Base-by-base conservation (phyloP, 768 basidiomycete genomes). In the Mycena olivaceomarginata region DNA sequence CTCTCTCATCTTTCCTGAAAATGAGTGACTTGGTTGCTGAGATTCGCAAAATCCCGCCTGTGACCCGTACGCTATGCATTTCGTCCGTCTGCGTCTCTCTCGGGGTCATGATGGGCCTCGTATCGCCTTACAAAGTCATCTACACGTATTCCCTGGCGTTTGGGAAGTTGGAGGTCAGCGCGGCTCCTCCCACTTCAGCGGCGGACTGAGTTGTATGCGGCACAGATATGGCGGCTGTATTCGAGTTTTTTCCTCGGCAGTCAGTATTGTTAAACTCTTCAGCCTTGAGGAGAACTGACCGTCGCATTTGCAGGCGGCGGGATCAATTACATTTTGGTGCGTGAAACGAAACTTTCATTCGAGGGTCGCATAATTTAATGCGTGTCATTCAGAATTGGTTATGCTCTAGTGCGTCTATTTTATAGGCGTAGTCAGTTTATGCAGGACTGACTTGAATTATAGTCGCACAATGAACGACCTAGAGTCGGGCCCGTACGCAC, bases 1-100 rank as follows among this genome's bases (percentile, higher is more conserved):
- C 31, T 64, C 63, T 67, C 9, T 10, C 25, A 10, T 6, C 25
- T 67, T 18, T 67, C 66, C 22, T 22, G 48, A 70, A 56, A 31
- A 92, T 92, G 91, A 85, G 89, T 67, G 85, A 87, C 20, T 81
- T 93, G 48, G 31, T 89, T 4, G 87, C 90, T 25, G 94, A 96
- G 86, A 84, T 97, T 68, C 91, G 89, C 80, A 96, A 96, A 86
- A 95, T 97, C 1, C 96, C 96, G 0, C 94, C 94, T 45, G 93
- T 97, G 48, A 97, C 96, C 7, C 92, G 96, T 43, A 92, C 93
- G 71, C 83, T 96, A 8, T 89, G 91, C 73, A 87, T 85, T 25
- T 94, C 95, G 2, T 91, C 92, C 2, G 81, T 95, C 4, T 91
- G 85, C 0, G 86, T 96, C 51, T 91, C 95, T 0, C 25, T 93